Evolutionary conservation across 306 rosid species (phyloP), one percentile per base, ranked within the genome.

Genomic region (Mucuna pruriens): DNA sequence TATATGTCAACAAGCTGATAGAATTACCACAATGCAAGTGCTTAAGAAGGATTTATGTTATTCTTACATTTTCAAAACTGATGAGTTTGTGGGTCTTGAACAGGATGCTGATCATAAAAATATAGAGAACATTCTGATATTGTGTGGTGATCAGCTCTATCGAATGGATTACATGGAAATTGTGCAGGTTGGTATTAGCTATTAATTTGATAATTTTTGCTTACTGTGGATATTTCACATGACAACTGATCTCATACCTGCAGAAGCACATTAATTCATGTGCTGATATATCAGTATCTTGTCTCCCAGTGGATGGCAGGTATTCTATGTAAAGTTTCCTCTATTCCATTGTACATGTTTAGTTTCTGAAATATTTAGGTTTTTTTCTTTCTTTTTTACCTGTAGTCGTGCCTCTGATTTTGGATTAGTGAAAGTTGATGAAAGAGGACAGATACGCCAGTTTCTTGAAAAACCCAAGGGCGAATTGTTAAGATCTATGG

Each of bases 81-180:
- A 81, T 34, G 72, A 52, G 71, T 80, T 79, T 84, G 46, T 84
- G 76, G 61, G 73, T 63, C 81, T 82, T 57, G 85, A 78, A 75
- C 63, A 87, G 90, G 90, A 87, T 71, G 88, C 87, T 58, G 85
- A 87, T 77, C 87, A 71, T 60, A 87, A 66, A 82, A 87, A 76
- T 83, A 79, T 87, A 71, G 85, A 85, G 83, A 85, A 87, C 82
- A 34, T 87, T 78, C 70, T 87, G 79, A 85, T 87, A 82, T 66
- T 87, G 83, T 87, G 90, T 49, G 90, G 90, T 13, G 90, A 85
- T 76, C 90, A 87, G 70, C 87, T 87, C 13, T 87, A 87, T 85
- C 75, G 88, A 79, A 85, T 87, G 90, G 90, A 87, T 67, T 87
- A 87, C 79, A 87, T 76, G 88, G 86, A 87, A 67, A 73, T 87